Evolutionary conservation across 2,329 filamentous ascomycete species (phyloP), one percentile per base, ranked within the genome.

Genomic region (Diaporthe caulivora): DNA sequence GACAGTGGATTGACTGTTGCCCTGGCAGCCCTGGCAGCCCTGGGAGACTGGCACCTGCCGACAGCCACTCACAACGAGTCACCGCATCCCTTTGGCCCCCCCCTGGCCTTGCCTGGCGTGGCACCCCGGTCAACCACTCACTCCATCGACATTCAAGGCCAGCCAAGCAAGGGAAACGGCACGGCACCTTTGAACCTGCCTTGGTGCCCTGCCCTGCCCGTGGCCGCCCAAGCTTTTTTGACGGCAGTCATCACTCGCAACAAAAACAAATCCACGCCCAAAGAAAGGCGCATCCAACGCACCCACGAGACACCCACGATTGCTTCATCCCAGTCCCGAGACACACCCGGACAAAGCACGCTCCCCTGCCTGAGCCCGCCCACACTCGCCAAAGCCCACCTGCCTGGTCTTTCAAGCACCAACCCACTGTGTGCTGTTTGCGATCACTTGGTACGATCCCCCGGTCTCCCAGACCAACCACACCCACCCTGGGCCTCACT

Each of bases 381-480:
- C 31, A 40, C 18, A 42, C 8, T 29, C 37, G 13, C 40, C 34
- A 17, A 24, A 53, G n/a, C 5, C 47, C 42, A 15, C 37, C 60
- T 40, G 60, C 29, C 65, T 60, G 69, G 34, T 57, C 58, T 73
- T 51, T 67, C 53, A 69, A 40, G 31, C 40, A 44, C 44, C 60
- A 42, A 37, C 44, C 44, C 44, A 60, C 58, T 47, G 42, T 65
- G 58, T 68, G 53, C 67, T 71, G 44, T 71, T 67, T 68, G 71
- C 73, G 71, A 64, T 65, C 44, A 44, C n/a, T 57, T 51, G 67
- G 73, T 75, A 75, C 71, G 60, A 51, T 37, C 24, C 71, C 64
- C 51, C 65, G 26, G 26, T n/a, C 11, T 26, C 42, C 69, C 69
- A 54, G 24, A 24, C 68, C 44, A 29, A 17, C 55, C 15, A 34